These are phyloP conservation scores for Talaromyces thailandensis DNA, from an alignment of 495 filamentous ascomycete genomes.

Conservation along the genomic window DNA sequence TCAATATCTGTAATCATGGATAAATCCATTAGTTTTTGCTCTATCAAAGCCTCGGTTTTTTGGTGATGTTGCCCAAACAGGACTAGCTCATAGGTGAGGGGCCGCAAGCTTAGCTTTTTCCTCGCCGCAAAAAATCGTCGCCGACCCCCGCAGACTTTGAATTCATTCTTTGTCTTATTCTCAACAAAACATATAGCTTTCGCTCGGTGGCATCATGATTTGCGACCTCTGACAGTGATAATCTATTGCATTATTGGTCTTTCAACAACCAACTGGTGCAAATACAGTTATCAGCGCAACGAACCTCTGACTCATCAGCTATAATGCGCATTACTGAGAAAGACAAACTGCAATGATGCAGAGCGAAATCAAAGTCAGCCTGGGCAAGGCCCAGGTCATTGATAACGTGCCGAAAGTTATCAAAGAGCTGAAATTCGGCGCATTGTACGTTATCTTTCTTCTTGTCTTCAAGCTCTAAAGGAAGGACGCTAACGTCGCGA, in stretches of 20 bases:
- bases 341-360: conserved; percentile 31
- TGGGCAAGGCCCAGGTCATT: conserved; percentile 80
- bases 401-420: conserved; percentile 84
- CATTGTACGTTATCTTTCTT: conserved; percentile 50
- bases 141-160: conserved; percentile 6
- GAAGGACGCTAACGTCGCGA: conserved; percentile 13
- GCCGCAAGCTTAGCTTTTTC: conserved; percentile 6
- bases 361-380: conserved; percentile 40
- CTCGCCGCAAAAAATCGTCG: conserved; percentile 8
- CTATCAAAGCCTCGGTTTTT: not conserved
- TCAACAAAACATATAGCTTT: not conserved
- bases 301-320: not conserved
- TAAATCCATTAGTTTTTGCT: not conserved
- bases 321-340: conserved; percentile 6
- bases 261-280: not conserved
- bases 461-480: conserved; percentile 4
- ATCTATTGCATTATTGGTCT: not conserved
- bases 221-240: not conserved
- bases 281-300: not conserved
- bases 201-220: not conserved
- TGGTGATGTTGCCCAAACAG: not conserved
- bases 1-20: too few species aligned
- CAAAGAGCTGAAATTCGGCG: conserved; percentile 86
- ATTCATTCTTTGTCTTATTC: not conserved
- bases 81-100: not conserved